Evolutionary conservation across 2,329 filamentous ascomycete species (phyloP), one percentile per base, ranked within the genome.

Genomic region (Emydomyces testavorans): DNA sequence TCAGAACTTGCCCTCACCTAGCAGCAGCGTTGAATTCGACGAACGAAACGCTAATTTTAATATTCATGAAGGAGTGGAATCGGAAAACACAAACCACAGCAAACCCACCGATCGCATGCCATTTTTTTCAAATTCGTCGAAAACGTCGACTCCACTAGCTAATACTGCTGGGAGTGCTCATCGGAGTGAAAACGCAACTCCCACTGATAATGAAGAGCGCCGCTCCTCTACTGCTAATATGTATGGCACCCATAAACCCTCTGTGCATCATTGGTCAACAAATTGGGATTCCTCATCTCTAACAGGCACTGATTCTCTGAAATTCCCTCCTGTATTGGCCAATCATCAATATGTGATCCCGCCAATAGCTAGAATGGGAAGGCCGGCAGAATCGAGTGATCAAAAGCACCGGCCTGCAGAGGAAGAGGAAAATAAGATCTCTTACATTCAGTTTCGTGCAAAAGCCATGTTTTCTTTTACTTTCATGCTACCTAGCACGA

Each of bases 11-110:
- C 29, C 46, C 16, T 34, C 32, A 18, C 31, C 42, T 41, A 41
- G 20, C 23, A 35, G 35, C 23, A 4, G 24, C 29, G 11, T 52
- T 37, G 51, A 49, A 37, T 58, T 52, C 45, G 50, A 52, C 51
- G 54, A 59, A 47, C 52, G 51, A 41, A 46, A 50, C 48, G 50
- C 60, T 63, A 56, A 65, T 57, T 49, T 44, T 47, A 51, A 57
- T 20, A 44, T 50, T 26, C 31, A 50, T 47, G 41, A 60, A 66
- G 64, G 62, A 41, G 58, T 61, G 24, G 57, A 61, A 49, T 60
- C 60, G 13, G 61, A 61, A 18, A 52, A 47, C n/a, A 38, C 20
- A 3, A 38, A 13, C 29, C 46, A 10, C 21, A 43, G 29, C 7
- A 29, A 28, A 24, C 7, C 26, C 10, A 31, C 46, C 20, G 24